Conservation (phyloP, 106 monocot species). For the Apostasia ramifera region DNA sequence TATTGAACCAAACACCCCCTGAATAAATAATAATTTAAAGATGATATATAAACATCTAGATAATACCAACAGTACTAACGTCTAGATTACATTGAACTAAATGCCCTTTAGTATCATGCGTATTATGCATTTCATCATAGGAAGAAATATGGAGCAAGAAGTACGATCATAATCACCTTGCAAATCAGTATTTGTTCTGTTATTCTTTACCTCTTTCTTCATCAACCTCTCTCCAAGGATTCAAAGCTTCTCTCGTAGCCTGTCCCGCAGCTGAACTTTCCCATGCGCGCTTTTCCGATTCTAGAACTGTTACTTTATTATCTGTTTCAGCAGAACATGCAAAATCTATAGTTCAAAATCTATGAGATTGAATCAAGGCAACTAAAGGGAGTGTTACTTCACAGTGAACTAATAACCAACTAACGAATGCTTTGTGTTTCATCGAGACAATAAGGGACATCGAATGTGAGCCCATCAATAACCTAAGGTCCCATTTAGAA, state of each 20-base stretch:
- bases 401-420: neutral
- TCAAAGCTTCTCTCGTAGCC: conserved; percentile 74
- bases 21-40: too few species aligned
- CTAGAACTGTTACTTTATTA: conserved; percentile 75
- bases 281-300: conserved; percentile 80
- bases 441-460: too few species aligned
- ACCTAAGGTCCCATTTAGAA: too few species aligned
- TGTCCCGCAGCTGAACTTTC: conserved; percentile 73
- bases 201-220: conserved; percentile 23
- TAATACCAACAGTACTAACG: too few species aligned
- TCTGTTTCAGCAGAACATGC: conserved; percentile 23
- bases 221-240: conserved; percentile 76
- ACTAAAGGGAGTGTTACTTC: neutral
- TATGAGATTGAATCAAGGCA: neutral
- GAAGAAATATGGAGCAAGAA: too few species aligned
- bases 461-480: too few species aligned
- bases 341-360: neutral
- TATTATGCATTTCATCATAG: too few species aligned
- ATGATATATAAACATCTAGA: too few species aligned
- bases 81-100: too few species aligned
- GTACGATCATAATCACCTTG: neutral
- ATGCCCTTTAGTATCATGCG: too few species aligned
- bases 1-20: too few species aligned
- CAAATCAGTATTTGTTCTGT: neutral
- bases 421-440: too few species aligned